Base-by-base conservation (phyloP, 2,329 filamentous ascomycete genomes). In the Phyllosticta citriasiana region DNA sequence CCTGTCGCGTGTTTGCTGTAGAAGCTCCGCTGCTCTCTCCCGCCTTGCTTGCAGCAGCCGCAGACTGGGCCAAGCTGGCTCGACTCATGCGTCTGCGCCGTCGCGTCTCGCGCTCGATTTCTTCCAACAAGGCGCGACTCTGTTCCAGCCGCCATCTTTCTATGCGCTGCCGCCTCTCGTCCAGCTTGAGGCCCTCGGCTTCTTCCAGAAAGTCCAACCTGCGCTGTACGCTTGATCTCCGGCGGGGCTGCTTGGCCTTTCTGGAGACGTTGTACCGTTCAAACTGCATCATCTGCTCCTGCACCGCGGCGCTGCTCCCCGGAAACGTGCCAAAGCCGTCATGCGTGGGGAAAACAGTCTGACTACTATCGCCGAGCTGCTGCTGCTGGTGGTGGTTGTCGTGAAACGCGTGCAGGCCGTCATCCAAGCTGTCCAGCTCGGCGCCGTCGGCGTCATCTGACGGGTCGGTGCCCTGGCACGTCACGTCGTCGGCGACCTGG, bases 91-190 rank as follows among this genome's bases (percentile, higher is more conserved):
- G 81, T 62, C 88, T 83, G 62, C 88, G 81, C 54, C 78, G 68
- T 60, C 84, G 80, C 3, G 91, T 96, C 74, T 96, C 91, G 64
- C 84, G 87, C 73, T 95, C 89, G 55, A 97, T 92, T 74, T 97
- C 91, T 61, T 96, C 89, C 35, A 97, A 73, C 27, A 99, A 78
- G 10, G 90, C 85, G 62, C 84, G 84, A 72, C 91, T 96, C 72
- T 99, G 92, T 69, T 97, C 93, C 69, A 95, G 76, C 61, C 92
- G 84, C 94, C 94, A 99, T 57, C 84, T 83, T 74, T 97, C 93
- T 70, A 99, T 96, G 63, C 93, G 84, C 67, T 87, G 84, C 70
- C 87, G 88, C 70, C 88, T 87, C 66, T 96, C 91, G 65, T 77
- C 75, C 8, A 91, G 87, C 51, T 86, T 82, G 27, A 80, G 75